Evolutionary conservation across 129 eudicot species (phyloP).

Genomic region (carrot (Daucus carota)): DNA sequence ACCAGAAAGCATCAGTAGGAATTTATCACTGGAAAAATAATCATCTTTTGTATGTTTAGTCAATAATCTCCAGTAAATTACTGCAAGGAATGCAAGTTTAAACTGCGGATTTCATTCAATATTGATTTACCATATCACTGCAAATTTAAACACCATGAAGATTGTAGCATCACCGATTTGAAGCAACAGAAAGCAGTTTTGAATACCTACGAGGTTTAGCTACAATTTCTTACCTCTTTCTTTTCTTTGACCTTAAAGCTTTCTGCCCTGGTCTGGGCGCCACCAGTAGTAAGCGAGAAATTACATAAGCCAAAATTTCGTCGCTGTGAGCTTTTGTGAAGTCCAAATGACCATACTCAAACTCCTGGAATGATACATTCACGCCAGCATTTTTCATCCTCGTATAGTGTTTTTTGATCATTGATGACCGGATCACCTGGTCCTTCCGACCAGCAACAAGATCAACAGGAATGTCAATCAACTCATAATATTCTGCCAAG

Average conservation of each 20-base stretch:
- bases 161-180: no score
- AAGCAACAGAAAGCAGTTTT: neutral
- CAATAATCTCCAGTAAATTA: neutral
- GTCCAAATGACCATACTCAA: constrained; percentile 88
- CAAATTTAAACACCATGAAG: no score
- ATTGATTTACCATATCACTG: neutral
- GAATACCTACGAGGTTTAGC: neutral
- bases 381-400: constrained; percentile 61
- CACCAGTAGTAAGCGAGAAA: constrained; percentile 61
- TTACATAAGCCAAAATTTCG: constrained; percentile 76
- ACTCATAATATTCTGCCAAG: constrained; percentile 52
- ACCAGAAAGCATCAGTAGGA: neutral
- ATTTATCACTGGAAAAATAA: neutral
- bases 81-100: neutral
- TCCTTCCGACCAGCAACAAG: constrained; percentile 86
- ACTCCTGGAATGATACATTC: constrained; percentile 62
- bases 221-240: constrained; percentile 12
- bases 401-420: constrained; percentile 69
- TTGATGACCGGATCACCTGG: constrained; percentile 73
- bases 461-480: constrained; percentile 85
- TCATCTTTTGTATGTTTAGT: neutral
- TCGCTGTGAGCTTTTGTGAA: constrained; percentile 82
- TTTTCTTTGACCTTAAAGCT: constrained; percentile 25
- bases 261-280: constrained; percentile 35
- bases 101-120: neutral